A percentile compares a stretch with the other conserved stretches of the same genome.
These are phyloP conservation scores for Closterium sp. DNA, from an alignment of 139 green algal species.

Conservation along the genomic window DNA sequence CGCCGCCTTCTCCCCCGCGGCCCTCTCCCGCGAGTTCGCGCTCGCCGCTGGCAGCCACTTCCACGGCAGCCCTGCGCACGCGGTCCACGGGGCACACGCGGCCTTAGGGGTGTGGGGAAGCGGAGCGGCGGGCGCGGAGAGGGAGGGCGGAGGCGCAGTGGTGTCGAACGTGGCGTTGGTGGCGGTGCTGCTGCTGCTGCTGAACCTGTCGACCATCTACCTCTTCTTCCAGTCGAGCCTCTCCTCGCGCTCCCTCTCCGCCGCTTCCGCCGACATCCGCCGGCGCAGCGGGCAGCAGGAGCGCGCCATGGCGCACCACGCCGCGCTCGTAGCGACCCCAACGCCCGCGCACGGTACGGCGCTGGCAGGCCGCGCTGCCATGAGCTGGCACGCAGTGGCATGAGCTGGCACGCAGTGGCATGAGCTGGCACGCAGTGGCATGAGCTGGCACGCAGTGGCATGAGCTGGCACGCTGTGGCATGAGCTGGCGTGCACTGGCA, in stretches of 20 bases:
- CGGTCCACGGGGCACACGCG: neutral
- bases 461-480: neutral
- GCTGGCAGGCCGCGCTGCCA: neutral
- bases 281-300: neutral
- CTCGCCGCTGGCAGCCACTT: neutral
- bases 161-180: neutral
- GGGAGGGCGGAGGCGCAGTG: neutral
- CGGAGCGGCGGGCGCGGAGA: too few relatives aligned
- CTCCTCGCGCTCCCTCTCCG: neutral
- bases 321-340: neutral
- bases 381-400: too few relatives aligned
- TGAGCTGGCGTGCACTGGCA: neutral
- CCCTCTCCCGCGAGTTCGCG: neutral
- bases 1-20: neutral
- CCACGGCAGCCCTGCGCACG: neutral
- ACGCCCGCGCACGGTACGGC: neutral
- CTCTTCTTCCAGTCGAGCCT: neutral
- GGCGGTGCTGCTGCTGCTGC: conserved; percentile 7
- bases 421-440: too few relatives aligned
- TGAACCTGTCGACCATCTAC: conserved; percentile 8
- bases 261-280: neutral
- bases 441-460: too few relatives aligned
- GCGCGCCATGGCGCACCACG: neutral
- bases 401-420: too few relatives aligned
- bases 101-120: neutral